phyloP scores from a whole-genome alignment of 345 rosid species.

The Rhodamnia rubescens region DNA sequence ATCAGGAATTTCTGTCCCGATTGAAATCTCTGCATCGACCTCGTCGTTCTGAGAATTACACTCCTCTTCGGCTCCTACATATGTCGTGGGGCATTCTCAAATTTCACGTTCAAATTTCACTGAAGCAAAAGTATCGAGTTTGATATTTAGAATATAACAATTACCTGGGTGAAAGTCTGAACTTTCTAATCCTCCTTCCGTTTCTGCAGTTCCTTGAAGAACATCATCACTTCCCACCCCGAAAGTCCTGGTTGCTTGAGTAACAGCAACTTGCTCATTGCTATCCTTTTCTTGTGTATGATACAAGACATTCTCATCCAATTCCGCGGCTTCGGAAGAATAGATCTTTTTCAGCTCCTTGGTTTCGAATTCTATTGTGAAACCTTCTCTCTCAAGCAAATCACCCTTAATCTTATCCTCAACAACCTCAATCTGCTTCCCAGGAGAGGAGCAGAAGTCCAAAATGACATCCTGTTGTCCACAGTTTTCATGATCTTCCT shows the following conservation, averaged over 20 bases:
- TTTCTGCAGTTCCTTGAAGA: constrained; percentile 8
- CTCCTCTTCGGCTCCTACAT: constrained; percentile 13
- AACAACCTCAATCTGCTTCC: constrained; percentile 2
- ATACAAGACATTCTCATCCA: constrained; percentile 6
- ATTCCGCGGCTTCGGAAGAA: constrained; percentile 4
- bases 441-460: constrained; percentile 39
- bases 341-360: neutral
- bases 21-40: constrained; percentile 58
- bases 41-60: constrained; percentile 37
- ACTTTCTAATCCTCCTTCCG: constrained; percentile 6
- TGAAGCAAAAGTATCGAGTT: neutral
- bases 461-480: constrained; percentile 59
- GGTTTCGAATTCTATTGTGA: constrained; percentile 1
- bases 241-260: constrained; percentile 5
- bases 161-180: constrained; percentile 29
- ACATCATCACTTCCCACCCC: neutral
- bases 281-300: constrained; percentile 3
- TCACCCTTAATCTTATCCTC: constrained; percentile 7
- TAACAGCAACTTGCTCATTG: constrained; percentile 12
- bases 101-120: neutral
- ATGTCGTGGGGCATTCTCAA: neutral
- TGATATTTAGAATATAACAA: neutral
- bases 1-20: constrained; percentile 88
- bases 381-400: constrained; percentile 9
- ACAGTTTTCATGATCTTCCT: constrained; percentile 29